phyloP scores from a whole-genome alignment of 2,329 filamentous ascomycete species.

The Colletotrichum sp. region DNA sequence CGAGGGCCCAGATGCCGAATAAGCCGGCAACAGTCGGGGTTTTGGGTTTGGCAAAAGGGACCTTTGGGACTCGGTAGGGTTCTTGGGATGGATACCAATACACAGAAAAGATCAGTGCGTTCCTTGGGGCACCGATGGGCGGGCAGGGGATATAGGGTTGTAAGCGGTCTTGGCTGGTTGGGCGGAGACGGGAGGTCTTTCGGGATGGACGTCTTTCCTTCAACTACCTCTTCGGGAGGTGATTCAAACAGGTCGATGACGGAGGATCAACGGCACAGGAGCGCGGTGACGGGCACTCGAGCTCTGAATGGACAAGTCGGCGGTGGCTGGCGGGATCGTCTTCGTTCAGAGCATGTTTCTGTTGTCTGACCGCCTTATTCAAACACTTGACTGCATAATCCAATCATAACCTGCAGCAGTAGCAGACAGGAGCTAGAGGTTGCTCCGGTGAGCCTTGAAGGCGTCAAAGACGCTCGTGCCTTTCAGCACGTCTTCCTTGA shows the following conservation, averaged over 20 bases:
- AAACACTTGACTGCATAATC: background rate
- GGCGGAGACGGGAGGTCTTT: background rate
- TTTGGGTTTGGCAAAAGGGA: background rate
- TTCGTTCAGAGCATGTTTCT: slow-evolving; percentile 23
- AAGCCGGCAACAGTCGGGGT: background rate
- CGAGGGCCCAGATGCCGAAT: background rate
- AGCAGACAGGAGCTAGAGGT: slow-evolving; percentile 24
- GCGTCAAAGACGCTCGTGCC: slow-evolving; percentile 70
- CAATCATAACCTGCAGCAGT: background rate
- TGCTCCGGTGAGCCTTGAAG: slow-evolving; percentile 62
- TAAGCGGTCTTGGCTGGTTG: background rate
- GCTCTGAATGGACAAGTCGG: background rate
- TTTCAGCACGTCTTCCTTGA: slow-evolving; percentile 67
- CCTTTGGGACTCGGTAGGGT: background rate
- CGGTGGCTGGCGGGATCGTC: background rate
- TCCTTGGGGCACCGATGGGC: background rate
- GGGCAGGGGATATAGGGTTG: background rate
- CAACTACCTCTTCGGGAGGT: background rate
- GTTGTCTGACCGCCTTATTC: slow-evolving; percentile 17
- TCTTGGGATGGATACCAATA: background rate
- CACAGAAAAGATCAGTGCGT: background rate
- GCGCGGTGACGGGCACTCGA: background rate
- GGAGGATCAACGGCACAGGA: background rate
- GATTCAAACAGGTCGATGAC: background rate
- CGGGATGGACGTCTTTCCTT: background rate